These are phyloP conservation scores for Elongisporangium senticosum DNA, from an alignment of 352 stramenopile genomes.

Conservation along the genomic window DNA sequence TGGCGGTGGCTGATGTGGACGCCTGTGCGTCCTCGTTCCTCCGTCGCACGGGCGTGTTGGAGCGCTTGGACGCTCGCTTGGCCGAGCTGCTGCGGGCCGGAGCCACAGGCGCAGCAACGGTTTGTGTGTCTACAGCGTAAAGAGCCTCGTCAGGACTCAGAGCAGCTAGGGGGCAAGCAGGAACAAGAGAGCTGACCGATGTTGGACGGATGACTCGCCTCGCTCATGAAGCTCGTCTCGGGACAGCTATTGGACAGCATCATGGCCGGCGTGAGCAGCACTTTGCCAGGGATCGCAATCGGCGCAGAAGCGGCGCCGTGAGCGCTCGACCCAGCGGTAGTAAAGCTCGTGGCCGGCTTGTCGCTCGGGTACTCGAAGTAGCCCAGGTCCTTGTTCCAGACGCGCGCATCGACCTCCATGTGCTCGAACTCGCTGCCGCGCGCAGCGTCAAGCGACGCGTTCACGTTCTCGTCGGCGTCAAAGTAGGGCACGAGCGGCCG, in stretches of 20 bases:
- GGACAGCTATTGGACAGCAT: conserved; percentile 66
- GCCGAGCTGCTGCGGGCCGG: conserved; percentile 33
- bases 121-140: too few relatives aligned
- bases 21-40: conserved; percentile 25
- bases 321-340: neutral
- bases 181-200: neutral
- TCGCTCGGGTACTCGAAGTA: conserved; percentile 81
- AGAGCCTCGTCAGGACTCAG: conserved; percentile 12
- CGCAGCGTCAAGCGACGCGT: conserved; percentile 40
- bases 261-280: conserved; percentile 65
- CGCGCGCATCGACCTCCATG: conserved; percentile 74
- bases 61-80: conserved; percentile 42
- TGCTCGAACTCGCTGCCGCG: conserved; percentile 34
- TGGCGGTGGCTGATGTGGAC: neutral
- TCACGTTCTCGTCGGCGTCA: conserved; percentile 69
- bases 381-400: conserved; percentile 77
- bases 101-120: neutral
- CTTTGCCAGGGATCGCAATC: conserved; percentile 30
- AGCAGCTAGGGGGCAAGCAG: conserved; percentile 6
- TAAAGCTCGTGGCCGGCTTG: conserved; percentile 11
- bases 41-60: conserved; percentile 31
- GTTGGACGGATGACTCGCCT: neutral
- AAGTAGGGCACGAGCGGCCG: conserved; percentile 76
- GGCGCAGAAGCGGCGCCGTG: conserved; percentile 10
- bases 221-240: conserved; percentile 23